These are phyloP conservation scores for Inonotus obliquus DNA, from an alignment of 1,284 basidiomycete genomes.

Conservation along the genomic window DNA sequence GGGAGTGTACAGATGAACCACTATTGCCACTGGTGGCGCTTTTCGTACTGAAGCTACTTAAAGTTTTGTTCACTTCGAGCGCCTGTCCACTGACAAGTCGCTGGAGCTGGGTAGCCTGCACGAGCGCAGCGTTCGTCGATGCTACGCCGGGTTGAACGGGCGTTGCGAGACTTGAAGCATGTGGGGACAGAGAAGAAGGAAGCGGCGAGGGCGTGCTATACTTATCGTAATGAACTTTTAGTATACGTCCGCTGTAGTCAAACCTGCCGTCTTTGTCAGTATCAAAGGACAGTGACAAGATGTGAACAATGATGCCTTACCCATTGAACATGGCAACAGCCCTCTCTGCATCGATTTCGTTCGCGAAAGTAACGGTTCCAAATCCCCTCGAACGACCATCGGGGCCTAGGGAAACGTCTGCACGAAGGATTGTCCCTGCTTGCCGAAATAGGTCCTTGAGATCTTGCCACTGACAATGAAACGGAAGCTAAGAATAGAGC, in stretches of 20 bases:
- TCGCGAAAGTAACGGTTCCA: conserved; percentile 83
- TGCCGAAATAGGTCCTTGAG: conserved; percentile 90
- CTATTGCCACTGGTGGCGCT: neutral
- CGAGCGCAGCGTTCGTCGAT: conserved; percentile 3
- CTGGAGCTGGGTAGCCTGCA: conserved; percentile 12
- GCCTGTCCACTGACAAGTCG: conserved; percentile 9
- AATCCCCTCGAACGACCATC: conserved; percentile 86
- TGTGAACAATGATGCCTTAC: conserved; percentile 38
- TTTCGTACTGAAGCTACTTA: neutral
- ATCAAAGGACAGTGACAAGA: neutral
- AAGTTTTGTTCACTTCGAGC: neutral
- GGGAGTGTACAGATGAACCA: neutral
- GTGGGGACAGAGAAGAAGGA: neutral
- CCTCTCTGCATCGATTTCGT: conserved; percentile 79
- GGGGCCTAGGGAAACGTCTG: conserved; percentile 83
- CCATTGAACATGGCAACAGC: conserved; percentile 86
- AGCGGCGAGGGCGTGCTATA: conserved; percentile 38
- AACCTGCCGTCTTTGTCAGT: conserved; percentile 42
- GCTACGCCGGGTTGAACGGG: conserved; percentile 7
- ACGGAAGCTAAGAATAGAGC: conserved; percentile 67
- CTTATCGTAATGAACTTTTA: conserved; percentile 88
- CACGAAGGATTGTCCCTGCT: conserved; percentile 82
- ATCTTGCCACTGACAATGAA: conserved; percentile 97
- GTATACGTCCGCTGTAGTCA: conserved; percentile 78
- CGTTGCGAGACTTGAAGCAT: conserved; percentile 5